These are phyloP conservation scores for Plasmodium malariae DNA, from an alignment of 169 alveolate genomes.

Conservation along the genomic window DNA sequence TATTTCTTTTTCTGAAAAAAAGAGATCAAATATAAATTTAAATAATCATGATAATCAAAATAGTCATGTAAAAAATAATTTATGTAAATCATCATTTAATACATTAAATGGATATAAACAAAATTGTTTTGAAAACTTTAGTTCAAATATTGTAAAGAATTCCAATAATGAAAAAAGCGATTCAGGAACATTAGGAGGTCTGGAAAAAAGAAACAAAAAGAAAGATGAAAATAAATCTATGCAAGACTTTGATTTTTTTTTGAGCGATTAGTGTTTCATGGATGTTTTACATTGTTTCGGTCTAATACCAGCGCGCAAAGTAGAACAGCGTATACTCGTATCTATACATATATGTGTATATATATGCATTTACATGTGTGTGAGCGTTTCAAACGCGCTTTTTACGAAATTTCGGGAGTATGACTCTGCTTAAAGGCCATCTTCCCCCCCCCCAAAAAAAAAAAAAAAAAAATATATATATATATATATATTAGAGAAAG, in stretches of 20 bases:
- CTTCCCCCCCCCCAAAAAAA: not conserved
- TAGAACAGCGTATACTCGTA: not conserved
- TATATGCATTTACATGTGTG: not conserved
- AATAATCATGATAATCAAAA: conserved; percentile 2
- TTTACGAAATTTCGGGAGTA: no score
- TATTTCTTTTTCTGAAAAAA: conserved; percentile 43
- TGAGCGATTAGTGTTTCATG: not conserved
- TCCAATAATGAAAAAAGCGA: not conserved
- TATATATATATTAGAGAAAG: no score
- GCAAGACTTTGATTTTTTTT: conserved; percentile 40
- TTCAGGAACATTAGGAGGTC: not conserved
- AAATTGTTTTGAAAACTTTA: conserved; percentile 3
- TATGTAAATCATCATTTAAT: not conserved
- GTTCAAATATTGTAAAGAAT: not conserved
- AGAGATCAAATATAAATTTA: conserved; percentile 7
- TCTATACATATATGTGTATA: not conserved
- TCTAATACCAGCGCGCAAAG: not conserved
- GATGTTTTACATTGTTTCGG: not conserved
- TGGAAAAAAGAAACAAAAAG: not conserved
- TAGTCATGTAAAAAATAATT: not conserved
- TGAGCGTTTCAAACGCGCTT: not conserved
- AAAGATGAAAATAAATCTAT: conserved; percentile 15
- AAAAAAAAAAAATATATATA: no score
- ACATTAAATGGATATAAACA: conserved; percentile 6
- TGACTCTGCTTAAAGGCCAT: not conserved